phyloP scores from a whole-genome alignment of 768 basidiomycete species.

The Dentipellis fragilis region DNA sequence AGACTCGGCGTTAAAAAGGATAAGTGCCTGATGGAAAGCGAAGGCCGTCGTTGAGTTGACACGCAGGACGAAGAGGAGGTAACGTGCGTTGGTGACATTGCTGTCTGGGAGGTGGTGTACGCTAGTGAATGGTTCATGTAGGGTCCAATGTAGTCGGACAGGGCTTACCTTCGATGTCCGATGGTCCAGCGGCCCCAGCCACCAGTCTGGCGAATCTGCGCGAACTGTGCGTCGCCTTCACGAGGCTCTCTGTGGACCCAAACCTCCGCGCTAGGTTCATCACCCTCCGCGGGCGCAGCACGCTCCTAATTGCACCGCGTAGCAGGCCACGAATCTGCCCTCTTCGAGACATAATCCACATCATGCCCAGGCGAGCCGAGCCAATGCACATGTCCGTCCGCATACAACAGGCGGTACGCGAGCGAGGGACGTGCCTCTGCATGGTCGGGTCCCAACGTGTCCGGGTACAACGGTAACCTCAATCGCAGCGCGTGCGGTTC shows the following conservation, averaged over 20 bases:
- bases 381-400: conserved; percentile 36
- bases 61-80: conserved; percentile 10
- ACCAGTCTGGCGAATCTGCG: conserved; percentile 12
- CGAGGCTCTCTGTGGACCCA: background rate
- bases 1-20: conserved; percentile 4
- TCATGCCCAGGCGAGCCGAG: conserved; percentile 35
- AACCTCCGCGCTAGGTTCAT: conserved; percentile 14
- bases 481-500: conserved; percentile 10
- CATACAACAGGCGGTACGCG: conserved; percentile 40
- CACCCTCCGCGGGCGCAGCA: conserved; percentile 4
- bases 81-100: conserved; percentile 4
- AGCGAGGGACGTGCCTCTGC: conserved; percentile 6
- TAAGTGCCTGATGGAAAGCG: conserved; percentile 11
- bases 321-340: conserved; percentile 15
- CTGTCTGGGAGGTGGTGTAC: conserved; percentile 8
- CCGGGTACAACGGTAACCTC: background rate
- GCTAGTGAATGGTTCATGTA: background rate
- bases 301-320: conserved; percentile 17
- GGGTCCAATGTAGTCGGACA: background rate
- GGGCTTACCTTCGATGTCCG: conserved; percentile 13
- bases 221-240: background rate
- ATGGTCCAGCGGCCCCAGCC: conserved; percentile 25
- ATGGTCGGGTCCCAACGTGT: conserved; percentile 6
- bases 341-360: conserved; percentile 29
- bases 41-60: conserved; percentile 7